Base-by-base conservation (phyloP, 2,329 filamentous ascomycete genomes). In the Verticillium tricorpus region DNA sequence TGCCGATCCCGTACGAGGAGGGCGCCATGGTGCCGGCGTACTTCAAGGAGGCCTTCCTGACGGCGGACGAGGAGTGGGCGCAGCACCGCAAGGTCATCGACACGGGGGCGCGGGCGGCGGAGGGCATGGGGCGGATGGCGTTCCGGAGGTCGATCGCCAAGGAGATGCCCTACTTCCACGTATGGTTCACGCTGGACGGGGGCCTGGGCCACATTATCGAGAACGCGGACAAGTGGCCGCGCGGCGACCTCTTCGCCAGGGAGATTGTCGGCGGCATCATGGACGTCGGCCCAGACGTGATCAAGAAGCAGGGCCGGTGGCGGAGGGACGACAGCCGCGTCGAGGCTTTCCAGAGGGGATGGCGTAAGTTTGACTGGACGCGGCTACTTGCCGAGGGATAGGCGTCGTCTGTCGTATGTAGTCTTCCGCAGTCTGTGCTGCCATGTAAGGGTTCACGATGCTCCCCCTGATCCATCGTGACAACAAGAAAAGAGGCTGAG, bases 141-240 rank as follows among this genome's bases (percentile, higher is more conserved):
- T 99, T 99, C 74, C 84, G 94, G 1, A 84, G 88, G 61, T 89
- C 85, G 22, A 81, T 99, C 64, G 92, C 91, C 14, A 97, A 96
- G 77, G 94, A 99, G 79, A 94, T 96, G 91, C 94, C 96, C 0
- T 99, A 99, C 74, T 99, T 99, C 70, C 95, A 99, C 74, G 94
- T 89, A 22, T 99, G 94, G 93, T 98, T 98, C 72, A 86, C 87
- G 59, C 79, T 99, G 1, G 93, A 99, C 71, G 95, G 95, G 2
- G 95, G 95, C 0, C 77, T 99, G 66, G 95, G 92, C 0, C 95
- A 99, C 73, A 82, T 99, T 9, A 91, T 99, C 0, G 95, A 99
- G 76, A 91, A 99, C 68, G 80, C 87, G 32, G 84, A 87, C 57
- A 82, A 88, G 58, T 99, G 95, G 95, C 96, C 96, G 0, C 86